Base-by-base conservation (phyloP, 1,139 yeast genomes). In the Pichia sp. region DNA sequence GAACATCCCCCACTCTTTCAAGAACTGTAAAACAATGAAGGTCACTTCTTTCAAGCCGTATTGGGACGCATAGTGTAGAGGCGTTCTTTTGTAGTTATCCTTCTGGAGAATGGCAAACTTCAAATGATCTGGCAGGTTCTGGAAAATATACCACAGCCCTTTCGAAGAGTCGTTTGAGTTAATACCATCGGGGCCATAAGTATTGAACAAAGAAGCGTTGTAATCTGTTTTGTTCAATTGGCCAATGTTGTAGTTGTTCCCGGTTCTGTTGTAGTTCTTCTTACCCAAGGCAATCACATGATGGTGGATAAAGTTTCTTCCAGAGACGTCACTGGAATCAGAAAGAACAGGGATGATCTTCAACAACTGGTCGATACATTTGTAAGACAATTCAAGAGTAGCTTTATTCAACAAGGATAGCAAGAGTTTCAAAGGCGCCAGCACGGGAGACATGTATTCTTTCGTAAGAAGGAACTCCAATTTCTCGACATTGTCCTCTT, bases 41-140 rank as follows among this genome's bases (percentile, higher is more conserved):
- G 90, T 76, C 46, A 85, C 81, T 52, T 79, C 81, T 58, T 80
- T 82, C 55, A 92, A 75, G 0, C 98, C 98, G 67, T 85, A 90
- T 65, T 89, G 95, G 1, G 95, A 85, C 15, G 96, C 84, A 69
- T 92, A 92, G 71, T 93, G 98, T 55, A 93, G 74, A 0, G 98
- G 96, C 0, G 97, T 87, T 60, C 97, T 79, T 56, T 76, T 76
- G 65, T 89, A 88, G 58, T 81, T 84, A 67, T 92, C 99, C 49
- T 79, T 78, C 47, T 85, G 83, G 53, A 83, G 71, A 47, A 90
- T 73, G 1, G 80, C 78, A 1, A 75, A 68, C 56, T 82, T 77
- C 57, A 85, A 76, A 61, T 75, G 75, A 13, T 77, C 75, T 8
- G 81, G 82, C 49, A 86, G 69, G 49, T 76, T 74, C 23, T 75